Conservation (phyloP, 129 eudicot genomes). For the Chrysanthemum seticuspe region DNA sequence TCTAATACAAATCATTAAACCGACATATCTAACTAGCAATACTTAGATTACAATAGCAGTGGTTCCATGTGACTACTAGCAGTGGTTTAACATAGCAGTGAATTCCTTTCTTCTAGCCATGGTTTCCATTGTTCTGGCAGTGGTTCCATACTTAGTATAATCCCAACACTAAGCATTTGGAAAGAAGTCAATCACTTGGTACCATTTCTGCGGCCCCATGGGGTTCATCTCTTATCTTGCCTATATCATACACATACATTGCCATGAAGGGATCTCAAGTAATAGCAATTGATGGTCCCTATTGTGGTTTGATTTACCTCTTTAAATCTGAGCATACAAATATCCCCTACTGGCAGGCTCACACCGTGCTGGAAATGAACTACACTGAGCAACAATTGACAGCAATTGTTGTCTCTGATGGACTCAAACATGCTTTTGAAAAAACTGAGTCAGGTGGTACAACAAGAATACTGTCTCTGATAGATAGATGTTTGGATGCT, state of each 20-base stretch:
- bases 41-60: too few species aligned
- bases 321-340: not conserved
- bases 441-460: conserved; percentile 51
- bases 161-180: too few species aligned
- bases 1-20: too few species aligned
- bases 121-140: too few species aligned
- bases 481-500: conserved; percentile 49
- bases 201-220: conserved; percentile 93
- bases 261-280: conserved; percentile 44
- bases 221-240: conserved; percentile 99
- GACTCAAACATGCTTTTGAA: conserved; percentile 77
- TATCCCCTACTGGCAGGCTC: conserved; percentile 61
- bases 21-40: too few species aligned
- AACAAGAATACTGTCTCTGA: conserved; percentile 50
- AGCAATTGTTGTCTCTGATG: conserved; percentile 81
- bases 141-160: too few species aligned
- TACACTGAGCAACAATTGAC: conserved; percentile 88
- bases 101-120: too few species aligned
- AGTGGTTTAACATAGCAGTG: too few species aligned
- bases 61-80: too few species aligned
- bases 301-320: not conserved
- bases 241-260: conserved; percentile 97
- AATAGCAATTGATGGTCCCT: too few species aligned
- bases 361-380: conserved; percentile 95
- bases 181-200: too few species aligned